phyloP scores from a whole-genome alignment of 352 stramenopile genomes.

The Globisporangium acanthophoron region DNA sequence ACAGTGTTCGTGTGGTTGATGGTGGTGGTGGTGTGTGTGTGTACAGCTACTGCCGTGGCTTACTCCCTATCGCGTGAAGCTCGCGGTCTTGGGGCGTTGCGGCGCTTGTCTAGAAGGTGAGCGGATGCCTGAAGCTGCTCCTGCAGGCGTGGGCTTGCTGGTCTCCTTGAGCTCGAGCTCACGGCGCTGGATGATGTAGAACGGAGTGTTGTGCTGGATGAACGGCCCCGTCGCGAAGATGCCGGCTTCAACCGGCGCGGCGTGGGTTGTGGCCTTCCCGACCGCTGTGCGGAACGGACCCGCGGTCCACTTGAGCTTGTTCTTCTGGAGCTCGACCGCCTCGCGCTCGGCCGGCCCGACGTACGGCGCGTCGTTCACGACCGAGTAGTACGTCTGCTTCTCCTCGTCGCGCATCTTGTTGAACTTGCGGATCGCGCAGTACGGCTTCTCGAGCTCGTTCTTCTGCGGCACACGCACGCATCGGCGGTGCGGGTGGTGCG shows the following conservation, averaged over 20 bases:
- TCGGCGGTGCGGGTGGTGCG: conserved; percentile 3
- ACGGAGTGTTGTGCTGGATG: conserved; percentile 41
- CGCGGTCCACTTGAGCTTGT: conserved; percentile 65
- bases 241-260: conserved; percentile 31
- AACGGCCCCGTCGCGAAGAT: conserved; percentile 55
- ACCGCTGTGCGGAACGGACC: conserved; percentile 62
- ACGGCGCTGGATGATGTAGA: conserved; percentile 53
- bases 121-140: background rate
- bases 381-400: conserved; percentile 54
- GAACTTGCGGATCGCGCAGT: conserved; percentile 62
- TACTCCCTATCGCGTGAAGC: background rate
- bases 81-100: conserved; percentile 9
- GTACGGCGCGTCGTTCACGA: conserved; percentile 81
- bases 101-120: background rate
- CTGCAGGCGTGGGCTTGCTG: background rate
- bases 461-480: conserved; percentile 57
- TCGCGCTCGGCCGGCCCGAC: conserved; percentile 41
- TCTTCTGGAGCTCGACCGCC: conserved; percentile 44
- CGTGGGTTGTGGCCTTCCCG: conserved; percentile 58
- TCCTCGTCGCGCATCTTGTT: conserved; percentile 33
- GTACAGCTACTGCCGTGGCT: background rate
- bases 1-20: no score
- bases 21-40: background rate
- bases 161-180: conserved; percentile 23
- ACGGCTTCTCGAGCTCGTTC: conserved; percentile 61